Evolutionary conservation across 129 eudicot genomes (phyloP).

Genomic region (Helichrysum umbraculigerum): DNA sequence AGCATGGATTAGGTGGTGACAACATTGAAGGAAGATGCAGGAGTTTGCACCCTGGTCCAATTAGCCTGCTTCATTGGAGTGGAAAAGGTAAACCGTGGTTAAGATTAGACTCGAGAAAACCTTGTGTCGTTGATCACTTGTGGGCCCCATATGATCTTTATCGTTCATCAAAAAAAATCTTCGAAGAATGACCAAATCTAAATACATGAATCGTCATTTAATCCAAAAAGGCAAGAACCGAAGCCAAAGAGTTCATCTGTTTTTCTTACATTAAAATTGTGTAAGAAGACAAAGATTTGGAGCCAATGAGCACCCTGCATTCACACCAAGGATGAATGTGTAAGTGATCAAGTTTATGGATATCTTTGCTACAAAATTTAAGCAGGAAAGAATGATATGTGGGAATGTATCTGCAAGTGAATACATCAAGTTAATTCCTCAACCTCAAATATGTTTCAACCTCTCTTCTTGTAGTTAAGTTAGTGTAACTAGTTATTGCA

Average conservation of each 20-base stretch:
- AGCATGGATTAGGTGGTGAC: constrained; percentile 61
- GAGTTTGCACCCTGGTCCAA: constrained; percentile 60
- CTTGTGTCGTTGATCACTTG: constrained; percentile 51
- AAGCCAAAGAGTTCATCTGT: not conserved
- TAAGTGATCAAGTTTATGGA: constrained; percentile 13
- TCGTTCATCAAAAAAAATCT: constrained; percentile 33
- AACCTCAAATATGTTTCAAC: constrained; percentile 23
- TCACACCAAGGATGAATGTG: not conserved
- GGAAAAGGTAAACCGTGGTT: constrained; percentile 75
- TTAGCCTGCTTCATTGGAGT: constrained; percentile 66
- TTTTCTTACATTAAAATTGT: not conserved
- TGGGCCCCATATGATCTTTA: constrained; percentile 67
- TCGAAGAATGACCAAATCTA: constrained; percentile 34
- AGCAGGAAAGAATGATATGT: constrained; percentile 30
- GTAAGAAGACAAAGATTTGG: not conserved
- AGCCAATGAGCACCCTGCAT: not conserved
- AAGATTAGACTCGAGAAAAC: constrained; percentile 53
- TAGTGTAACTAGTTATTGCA: constrained; percentile 17
- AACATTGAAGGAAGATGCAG: constrained; percentile 56
- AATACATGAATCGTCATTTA: constrained; percentile 7
- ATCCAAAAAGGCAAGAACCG: constrained; percentile 17
- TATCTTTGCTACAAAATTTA: constrained; percentile 21
- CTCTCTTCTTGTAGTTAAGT: constrained; percentile 28
- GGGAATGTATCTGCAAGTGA: constrained; percentile 32
- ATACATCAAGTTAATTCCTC: constrained; percentile 25